phyloP scores from a whole-genome alignment of 2,329 filamentous ascomycete species.

The Alternaria sp. region DNA sequence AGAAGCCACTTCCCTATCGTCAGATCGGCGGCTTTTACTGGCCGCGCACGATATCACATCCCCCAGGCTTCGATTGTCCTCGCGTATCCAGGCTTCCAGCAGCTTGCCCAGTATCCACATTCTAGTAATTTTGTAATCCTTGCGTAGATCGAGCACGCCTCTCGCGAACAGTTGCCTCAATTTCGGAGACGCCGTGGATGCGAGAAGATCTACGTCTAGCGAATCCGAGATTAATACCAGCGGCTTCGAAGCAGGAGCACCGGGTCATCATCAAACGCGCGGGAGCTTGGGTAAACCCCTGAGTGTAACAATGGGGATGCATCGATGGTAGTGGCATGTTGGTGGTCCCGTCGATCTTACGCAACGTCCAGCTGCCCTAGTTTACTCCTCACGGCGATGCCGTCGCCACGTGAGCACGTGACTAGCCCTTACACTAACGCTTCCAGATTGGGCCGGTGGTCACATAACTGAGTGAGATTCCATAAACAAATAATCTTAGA shows the following conservation, averaged over 20 bases:
- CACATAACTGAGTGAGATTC: not conserved
- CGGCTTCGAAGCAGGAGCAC: not conserved
- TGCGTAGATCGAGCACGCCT: constrained; percentile 1
- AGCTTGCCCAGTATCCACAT: not conserved
- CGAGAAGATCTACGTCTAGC: constrained; percentile 2
- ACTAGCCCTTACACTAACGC: not conserved
- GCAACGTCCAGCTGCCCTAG: not conserved
- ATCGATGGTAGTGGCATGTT: not conserved
- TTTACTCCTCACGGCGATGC: constrained; percentile 4
- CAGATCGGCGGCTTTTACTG: not conserved
- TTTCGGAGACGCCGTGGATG: not conserved
- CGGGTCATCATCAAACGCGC: not conserved
- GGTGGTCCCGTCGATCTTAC: not conserved
- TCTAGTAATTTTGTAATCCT: not conserved
- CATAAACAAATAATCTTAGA: not conserved
- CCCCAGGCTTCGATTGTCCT: not conserved
- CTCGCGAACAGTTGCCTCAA: not conserved
- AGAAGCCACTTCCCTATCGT: not conserved
- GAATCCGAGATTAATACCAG: not conserved
- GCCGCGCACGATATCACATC: not conserved
- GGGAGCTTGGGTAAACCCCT: not conserved
- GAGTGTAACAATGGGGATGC: not conserved
- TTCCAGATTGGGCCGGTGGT: not conserved
- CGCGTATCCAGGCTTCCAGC: not conserved
- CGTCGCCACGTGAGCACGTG: constrained; percentile 9